A percentile compares a stretch with the other conserved stretches of the same genome.
phyloP scores from a whole-genome alignment of 2,329 filamentous ascomycete genomes.

The Diaporthe sp. region DNA sequence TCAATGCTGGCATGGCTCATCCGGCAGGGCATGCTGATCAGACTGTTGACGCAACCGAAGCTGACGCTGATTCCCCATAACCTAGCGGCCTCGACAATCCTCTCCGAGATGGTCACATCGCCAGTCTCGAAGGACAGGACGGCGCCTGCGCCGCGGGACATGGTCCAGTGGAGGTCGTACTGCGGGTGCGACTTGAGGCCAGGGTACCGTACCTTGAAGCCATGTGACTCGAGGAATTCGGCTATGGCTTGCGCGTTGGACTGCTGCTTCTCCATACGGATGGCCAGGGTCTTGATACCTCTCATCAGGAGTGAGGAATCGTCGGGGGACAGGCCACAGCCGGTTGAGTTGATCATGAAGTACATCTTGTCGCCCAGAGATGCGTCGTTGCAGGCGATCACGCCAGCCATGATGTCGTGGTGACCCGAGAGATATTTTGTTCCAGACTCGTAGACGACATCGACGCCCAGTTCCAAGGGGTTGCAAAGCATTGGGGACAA shows the following conservation, averaged over 20 bases:
- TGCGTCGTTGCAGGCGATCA: constrained; percentile 90
- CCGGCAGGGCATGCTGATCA: constrained; percentile 99
- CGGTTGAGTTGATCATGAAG: constrained; percentile 97
- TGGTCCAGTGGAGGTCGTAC: constrained; percentile 95
- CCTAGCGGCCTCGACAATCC: constrained; percentile 92
- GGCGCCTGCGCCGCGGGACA: constrained; percentile 93
- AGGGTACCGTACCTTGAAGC: constrained; percentile 96
- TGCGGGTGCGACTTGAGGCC: constrained; percentile 95
- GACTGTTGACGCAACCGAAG: constrained; percentile 97
- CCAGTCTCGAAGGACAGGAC: constrained; percentile 98
- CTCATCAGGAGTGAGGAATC: constrained; percentile 96
- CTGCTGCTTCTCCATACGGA: constrained; percentile 99
- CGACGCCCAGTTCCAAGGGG: constrained; percentile 92
- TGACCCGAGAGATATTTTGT: constrained; percentile 98
- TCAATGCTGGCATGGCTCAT: constrained; percentile 99
- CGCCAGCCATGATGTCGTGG: constrained; percentile 98
- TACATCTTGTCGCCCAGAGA: constrained; percentile 89
- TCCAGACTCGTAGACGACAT: constrained; percentile 97
- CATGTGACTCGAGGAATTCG: constrained; percentile 88
- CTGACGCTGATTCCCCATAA: constrained; percentile 97
- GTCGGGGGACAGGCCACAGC: constrained; percentile 93
- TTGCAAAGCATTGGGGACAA: constrained; percentile 94
- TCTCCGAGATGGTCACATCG: constrained; percentile 83
- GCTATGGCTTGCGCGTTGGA: constrained; percentile 91
- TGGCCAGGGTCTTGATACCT: constrained; percentile 95